A percentile compares a stretch with the other conserved stretches of the same genome.
These are phyloP conservation scores for Tulasnella sp. DNA, from an alignment of 768 basidiomycete genomes.

Conservation along the genomic window DNA sequence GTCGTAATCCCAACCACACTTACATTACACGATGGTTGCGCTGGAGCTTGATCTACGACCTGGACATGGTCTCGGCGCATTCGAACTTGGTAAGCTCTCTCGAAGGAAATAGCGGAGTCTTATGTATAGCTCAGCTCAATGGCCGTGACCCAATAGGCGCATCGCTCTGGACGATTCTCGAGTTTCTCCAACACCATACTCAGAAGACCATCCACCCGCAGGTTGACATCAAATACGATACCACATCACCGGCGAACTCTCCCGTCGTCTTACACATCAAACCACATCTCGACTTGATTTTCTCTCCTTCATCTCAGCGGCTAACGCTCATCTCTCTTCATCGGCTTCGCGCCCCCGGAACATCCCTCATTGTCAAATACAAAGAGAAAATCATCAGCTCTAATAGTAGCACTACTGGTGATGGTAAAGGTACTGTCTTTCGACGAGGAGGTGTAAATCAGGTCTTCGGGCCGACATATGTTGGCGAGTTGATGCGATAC, in stretches of 20 bases:
- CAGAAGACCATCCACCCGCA: constrained; percentile 54
- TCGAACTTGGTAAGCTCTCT: constrained; percentile 50
- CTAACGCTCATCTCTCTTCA: constrained; percentile 68
- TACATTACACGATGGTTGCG: constrained; percentile 10
- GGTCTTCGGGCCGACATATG: constrained; percentile 76
- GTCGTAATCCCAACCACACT: background rate
- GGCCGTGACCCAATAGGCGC: constrained; percentile 38
- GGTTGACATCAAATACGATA: constrained; percentile 75
- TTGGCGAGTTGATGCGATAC: constrained; percentile 64
- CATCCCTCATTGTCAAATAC: constrained; percentile 6
- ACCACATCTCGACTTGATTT: constrained; percentile 77
- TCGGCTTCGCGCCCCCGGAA: constrained; percentile 48
- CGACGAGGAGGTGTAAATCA: constrained; percentile 55
- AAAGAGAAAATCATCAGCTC: constrained; percentile 10
- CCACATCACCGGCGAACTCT: constrained; percentile 54
- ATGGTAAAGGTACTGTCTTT: constrained; percentile 43
- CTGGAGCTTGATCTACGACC: constrained; percentile 70
- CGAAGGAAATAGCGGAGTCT: background rate
- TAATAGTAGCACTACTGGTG: constrained; percentile 11
- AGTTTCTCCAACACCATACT: constrained; percentile 52
- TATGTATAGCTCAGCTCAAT: background rate
- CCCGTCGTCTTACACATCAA: constrained; percentile 69
- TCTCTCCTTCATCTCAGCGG: constrained; percentile 68
- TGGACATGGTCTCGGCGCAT: constrained; percentile 63
- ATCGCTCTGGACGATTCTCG: constrained; percentile 69